Evolutionary conservation across 768 basidiomycete genomes (phyloP).

Genomic region (Holtermannia corniformis): DNA sequence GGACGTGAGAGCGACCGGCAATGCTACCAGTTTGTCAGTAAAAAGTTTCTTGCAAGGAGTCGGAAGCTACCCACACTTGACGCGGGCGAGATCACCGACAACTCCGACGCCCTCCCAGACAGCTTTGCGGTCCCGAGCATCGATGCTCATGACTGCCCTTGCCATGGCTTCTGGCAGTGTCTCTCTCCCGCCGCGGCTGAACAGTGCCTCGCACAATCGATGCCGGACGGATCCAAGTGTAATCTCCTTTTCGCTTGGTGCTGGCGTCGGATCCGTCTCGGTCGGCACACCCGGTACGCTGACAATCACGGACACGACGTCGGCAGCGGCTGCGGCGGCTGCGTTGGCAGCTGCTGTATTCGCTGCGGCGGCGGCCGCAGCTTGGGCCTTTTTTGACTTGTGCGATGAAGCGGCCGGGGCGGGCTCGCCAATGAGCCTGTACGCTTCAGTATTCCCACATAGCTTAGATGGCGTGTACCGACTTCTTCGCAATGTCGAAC

Average conservation of each 20-base stretch:
- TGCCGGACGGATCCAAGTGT: conserved; percentile 33
- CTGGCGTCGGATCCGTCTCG: neutral
- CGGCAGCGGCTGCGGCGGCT: conserved; percentile 16
- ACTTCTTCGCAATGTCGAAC: conserved; percentile 39
- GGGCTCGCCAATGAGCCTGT: conserved; percentile 26
- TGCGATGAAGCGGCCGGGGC: conserved; percentile 18
- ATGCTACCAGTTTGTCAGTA: conserved; percentile 17
- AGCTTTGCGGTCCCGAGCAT: conserved; percentile 15
- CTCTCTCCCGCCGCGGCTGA: conserved; percentile 20
- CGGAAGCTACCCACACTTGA: conserved; percentile 30
- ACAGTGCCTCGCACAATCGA: conserved; percentile 35
- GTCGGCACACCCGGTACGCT: neutral
- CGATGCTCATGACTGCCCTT: conserved; percentile 19
- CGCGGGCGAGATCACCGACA: conserved; percentile 33
- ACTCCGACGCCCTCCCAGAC: conserved; percentile 36
- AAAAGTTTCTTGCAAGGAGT: neutral
- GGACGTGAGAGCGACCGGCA: conserved; percentile 32
- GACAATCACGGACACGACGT: conserved; percentile 23
- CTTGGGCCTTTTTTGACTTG: conserved; percentile 29
- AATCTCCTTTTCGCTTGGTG: conserved; percentile 20
- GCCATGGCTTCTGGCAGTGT: conserved; percentile 38
- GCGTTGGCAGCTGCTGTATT: conserved; percentile 27
- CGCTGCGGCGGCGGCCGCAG: conserved; percentile 20
- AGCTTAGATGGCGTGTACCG: conserved; percentile 4
- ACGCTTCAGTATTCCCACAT: no score